phyloP scores from a whole-genome alignment of 2,329 filamentous ascomycete species.

The Rosellinia necatrix region DNA sequence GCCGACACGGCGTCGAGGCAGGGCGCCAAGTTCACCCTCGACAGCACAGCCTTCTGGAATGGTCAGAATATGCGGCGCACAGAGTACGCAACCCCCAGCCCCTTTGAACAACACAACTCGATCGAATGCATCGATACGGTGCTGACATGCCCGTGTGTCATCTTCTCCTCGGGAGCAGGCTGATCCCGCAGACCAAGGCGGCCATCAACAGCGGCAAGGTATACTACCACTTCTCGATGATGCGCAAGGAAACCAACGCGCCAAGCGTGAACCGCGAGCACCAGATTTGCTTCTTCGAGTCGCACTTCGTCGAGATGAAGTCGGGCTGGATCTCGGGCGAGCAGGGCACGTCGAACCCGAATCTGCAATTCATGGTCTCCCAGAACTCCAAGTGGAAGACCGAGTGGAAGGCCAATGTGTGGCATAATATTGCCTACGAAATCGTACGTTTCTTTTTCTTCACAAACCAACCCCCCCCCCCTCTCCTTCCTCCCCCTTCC shows the following conservation, averaged over 20 bases:
- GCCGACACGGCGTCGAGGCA: conserved; percentile 64
- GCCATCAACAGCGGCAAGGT: conserved; percentile 68
- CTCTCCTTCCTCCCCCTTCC: not conserved
- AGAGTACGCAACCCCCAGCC: conserved; percentile 46
- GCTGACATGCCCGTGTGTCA: not conserved
- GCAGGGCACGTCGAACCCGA: conserved; percentile 50
- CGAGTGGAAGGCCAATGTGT: conserved; percentile 64
- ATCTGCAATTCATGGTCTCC: conserved; percentile 68
- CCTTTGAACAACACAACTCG: too few relatives aligned
- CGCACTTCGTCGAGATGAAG: conserved; percentile 78
- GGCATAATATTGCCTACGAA: conserved; percentile 78
- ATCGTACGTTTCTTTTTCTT: conserved; percentile 48
- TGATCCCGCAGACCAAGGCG: conserved; percentile 73
- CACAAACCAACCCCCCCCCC: not conserved
- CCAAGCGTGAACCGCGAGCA: conserved; percentile 69
- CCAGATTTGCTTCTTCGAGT: conserved; percentile 67
- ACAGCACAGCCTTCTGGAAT: conserved; percentile 70
- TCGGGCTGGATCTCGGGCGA: conserved; percentile 64
- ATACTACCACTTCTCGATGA: conserved; percentile 74
- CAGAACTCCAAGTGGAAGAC: conserved; percentile 67
- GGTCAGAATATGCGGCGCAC: conserved; percentile 74
- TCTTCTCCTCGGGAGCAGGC: conserved; percentile 22
- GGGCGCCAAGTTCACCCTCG: conserved; percentile 71
- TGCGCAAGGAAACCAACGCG: conserved; percentile 61
- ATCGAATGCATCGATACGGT: not conserved